Percentiles rank a stretch among this genome's conserved stretches.
phyloP scores from a whole-genome alignment of 2,329 filamentous ascomycete genomes.

The Drechmeria coniospora region DNA sequence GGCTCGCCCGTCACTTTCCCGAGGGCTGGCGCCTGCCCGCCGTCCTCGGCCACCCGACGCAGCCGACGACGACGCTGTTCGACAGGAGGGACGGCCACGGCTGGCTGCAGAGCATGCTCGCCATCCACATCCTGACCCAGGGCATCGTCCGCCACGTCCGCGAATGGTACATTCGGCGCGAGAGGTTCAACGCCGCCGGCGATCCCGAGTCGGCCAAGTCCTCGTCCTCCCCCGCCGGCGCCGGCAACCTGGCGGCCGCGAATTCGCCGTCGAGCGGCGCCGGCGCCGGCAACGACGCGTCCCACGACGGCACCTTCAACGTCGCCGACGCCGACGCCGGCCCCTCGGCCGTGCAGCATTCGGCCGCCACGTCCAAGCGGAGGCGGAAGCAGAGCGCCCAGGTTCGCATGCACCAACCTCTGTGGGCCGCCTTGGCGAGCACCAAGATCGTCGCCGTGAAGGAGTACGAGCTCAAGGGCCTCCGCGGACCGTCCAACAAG shows the following conservation, averaged over 20 bases:
- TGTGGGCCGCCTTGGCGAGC: slow-evolving; percentile 88
- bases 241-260: slow-evolving; percentile 8
- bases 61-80: slow-evolving; percentile 25
- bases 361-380: slow-evolving; percentile 48
- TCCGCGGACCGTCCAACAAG: slow-evolving; percentile 60
- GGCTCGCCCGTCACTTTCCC: slow-evolving; percentile 28
- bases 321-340: slow-evolving; percentile 36
- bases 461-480: slow-evolving; percentile 69
- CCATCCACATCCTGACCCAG: slow-evolving; percentile 62
- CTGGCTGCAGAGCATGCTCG: slow-evolving; percentile 53
- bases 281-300: background rate
- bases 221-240: slow-evolving; percentile 17
- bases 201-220: slow-evolving; percentile 51
- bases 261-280: background rate
- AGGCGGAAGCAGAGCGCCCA: slow-evolving; percentile 83
- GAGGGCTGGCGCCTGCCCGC: slow-evolving; percentile 29
- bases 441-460: slow-evolving; percentile 95
- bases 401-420: slow-evolving; percentile 75
- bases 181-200: slow-evolving; percentile 35
- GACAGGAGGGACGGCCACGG: slow-evolving; percentile 45
- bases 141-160: slow-evolving; percentile 56
- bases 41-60: slow-evolving; percentile 31
- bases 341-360: slow-evolving; percentile 16
- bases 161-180: slow-evolving; percentile 49
- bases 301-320: slow-evolving; percentile 25